Evolutionary conservation across 257 asterid genomes (phyloP).

Genomic region (Solanum chmielewskii): DNA sequence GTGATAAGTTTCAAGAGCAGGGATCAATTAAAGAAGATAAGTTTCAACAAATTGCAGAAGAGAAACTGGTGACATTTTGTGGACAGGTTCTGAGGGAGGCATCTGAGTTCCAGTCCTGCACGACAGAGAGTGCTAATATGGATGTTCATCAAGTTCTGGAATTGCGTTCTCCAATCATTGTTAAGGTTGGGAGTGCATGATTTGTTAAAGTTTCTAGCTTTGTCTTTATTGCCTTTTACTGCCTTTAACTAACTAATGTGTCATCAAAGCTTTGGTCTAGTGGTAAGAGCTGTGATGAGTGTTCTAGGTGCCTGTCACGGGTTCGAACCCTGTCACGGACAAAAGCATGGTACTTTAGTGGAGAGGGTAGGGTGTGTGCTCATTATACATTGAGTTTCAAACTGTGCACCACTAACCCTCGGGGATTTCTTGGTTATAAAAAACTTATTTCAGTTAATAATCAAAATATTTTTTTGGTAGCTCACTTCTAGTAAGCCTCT

Average conservation of each 20-base stretch:
- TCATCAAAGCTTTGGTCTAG: background rate
- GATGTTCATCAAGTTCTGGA: slow-evolving; percentile 87
- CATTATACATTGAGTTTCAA: background rate
- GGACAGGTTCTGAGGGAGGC: slow-evolving; percentile 88
- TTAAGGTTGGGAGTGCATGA: slow-evolving; percentile 44
- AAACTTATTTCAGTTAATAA: background rate
- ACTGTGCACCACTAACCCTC: background rate
- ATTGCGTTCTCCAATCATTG: slow-evolving; percentile 87
- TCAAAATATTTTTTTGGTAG: background rate
- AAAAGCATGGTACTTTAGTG: background rate
- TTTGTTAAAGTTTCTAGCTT: background rate
- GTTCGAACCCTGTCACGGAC: background rate
- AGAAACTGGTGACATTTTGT: slow-evolving; percentile 76
- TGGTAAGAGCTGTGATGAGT: background rate
- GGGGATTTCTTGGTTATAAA: background rate
- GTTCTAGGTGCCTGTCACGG: background rate
- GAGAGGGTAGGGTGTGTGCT: background rate
- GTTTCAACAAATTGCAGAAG: slow-evolving; percentile 74
- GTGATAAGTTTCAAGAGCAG: background rate
- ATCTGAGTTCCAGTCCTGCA: slow-evolving; percentile 84
- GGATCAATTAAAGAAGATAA: slow-evolving; percentile 31
- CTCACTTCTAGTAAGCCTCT: background rate
- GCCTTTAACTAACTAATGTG: background rate
- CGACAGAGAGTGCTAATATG: slow-evolving; percentile 67
- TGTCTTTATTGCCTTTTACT: background rate